Conservation (phyloP, 495 filamentous ascomycete genomes). For the Podospora pseudoanserina region DNA sequence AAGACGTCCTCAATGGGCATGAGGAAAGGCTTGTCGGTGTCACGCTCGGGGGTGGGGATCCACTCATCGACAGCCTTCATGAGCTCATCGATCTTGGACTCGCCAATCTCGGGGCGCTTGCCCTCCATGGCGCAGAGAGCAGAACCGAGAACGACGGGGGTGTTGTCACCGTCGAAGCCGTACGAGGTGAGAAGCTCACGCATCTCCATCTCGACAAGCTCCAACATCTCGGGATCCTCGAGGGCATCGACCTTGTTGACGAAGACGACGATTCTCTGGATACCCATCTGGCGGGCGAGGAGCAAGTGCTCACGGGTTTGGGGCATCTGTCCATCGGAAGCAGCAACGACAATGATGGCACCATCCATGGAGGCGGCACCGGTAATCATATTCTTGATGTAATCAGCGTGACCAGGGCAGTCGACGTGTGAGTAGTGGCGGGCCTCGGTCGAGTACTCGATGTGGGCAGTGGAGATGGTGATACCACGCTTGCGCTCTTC, state of each 20-base stretch:
- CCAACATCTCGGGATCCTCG: slow-evolving; percentile 98
- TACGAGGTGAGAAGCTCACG: slow-evolving; percentile 88
- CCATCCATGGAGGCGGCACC: slow-evolving; percentile 97
- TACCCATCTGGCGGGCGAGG: slow-evolving; percentile 94
- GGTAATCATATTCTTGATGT: slow-evolving; percentile 99
- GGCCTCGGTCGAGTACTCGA: slow-evolving; percentile 88
- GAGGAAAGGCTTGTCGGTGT: slow-evolving; percentile 93
- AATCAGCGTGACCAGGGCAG: slow-evolving; percentile 99
- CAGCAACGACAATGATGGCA: slow-evolving; percentile 96
- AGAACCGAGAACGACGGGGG: slow-evolving; percentile 92
- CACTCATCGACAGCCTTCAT: slow-evolving; percentile 87
- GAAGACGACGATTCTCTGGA: slow-evolving; percentile 96
- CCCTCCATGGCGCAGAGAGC: slow-evolving; percentile 92
- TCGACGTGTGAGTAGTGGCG: slow-evolving; percentile 99
- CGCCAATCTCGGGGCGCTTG: slow-evolving; percentile 82
- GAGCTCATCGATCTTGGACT: slow-evolving; percentile 79
- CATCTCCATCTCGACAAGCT: slow-evolving; percentile 99
- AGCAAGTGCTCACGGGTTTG: slow-evolving; percentile 98
- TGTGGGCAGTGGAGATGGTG: slow-evolving; percentile 96
- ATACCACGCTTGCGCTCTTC: slow-evolving; percentile 99
- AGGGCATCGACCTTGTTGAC: slow-evolving; percentile 98
- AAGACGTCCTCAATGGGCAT: slow-evolving; percentile 99
- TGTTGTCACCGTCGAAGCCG: slow-evolving; percentile 96
- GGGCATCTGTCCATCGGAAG: slow-evolving; percentile 98
- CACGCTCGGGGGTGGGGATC: slow-evolving; percentile 92